Evolutionary conservation across 1,284 basidiomycete species (phyloP).

Genomic region (Sporisorium iseilematis-ciliati): DNA sequence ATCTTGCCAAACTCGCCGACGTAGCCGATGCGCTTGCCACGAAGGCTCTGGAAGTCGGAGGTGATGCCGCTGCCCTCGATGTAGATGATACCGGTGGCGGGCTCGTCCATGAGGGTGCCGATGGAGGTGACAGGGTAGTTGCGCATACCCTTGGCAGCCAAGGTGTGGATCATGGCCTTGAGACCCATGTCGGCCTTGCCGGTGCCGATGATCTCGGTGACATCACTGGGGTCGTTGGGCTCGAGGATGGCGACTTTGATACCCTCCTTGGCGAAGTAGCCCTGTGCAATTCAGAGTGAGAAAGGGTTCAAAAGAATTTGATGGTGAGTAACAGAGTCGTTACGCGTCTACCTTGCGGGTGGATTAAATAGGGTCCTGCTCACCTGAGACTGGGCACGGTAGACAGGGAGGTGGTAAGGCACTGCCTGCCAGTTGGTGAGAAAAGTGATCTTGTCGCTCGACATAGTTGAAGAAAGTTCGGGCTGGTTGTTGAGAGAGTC

Average conservation of each 20-base stretch:
- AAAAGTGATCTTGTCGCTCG: slow-evolving; percentile 59
- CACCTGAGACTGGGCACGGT: slow-evolving; percentile 69
- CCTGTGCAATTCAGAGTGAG: slow-evolving; percentile 13
- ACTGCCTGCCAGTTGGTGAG: slow-evolving; percentile 67
- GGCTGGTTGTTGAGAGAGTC: background rate
- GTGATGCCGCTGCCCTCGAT: slow-evolving; percentile 69
- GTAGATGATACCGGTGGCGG: slow-evolving; percentile 71
- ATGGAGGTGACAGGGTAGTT: slow-evolving; percentile 70
- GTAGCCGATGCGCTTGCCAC: slow-evolving; percentile 71
- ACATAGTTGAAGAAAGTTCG: slow-evolving; percentile 26
- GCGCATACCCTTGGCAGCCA: slow-evolving; percentile 69
- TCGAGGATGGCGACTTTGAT: slow-evolving; percentile 71
- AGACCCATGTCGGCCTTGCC: slow-evolving; percentile 70
- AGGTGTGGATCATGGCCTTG: slow-evolving; percentile 71
- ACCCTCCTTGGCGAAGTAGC: slow-evolving; percentile 67
- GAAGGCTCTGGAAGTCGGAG: slow-evolving; percentile 69
- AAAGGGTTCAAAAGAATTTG: background rate
- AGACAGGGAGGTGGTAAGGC: slow-evolving; percentile 70
- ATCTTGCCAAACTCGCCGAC: slow-evolving; percentile 72
- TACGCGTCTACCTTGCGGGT: slow-evolving; percentile 11
- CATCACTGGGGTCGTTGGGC: slow-evolving; percentile 67
- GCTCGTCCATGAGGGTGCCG: slow-evolving; percentile 70
- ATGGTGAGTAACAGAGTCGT: slow-evolving; percentile 17
- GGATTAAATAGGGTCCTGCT: background rate
- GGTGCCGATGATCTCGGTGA: slow-evolving; percentile 68